Base-by-base conservation (phyloP, 768 basidiomycete genomes). In the Lactifluus piperatus region DNA sequence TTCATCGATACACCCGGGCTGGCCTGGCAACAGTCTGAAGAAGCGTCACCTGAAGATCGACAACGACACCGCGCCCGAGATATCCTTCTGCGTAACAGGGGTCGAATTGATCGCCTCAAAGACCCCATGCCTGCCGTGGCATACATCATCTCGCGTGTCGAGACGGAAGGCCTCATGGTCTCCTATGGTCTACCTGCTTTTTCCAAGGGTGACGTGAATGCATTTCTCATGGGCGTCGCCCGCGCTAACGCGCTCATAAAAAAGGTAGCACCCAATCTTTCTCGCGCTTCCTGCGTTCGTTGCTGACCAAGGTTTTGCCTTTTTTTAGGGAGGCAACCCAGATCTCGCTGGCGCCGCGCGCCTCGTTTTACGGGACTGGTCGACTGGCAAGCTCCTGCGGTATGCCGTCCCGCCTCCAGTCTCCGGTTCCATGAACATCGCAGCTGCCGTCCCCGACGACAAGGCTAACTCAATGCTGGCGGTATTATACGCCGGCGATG, bases 1-100 rank as follows among this genome's bases (percentile, higher is more conserved):
- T 66, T 94, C 56, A 83, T 94, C 65, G 94, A 97, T 70, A 95
- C 91, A 0, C 94, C 94, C 32, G 94, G 94, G n/a, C 72, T 93
- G 64, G 76, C 81, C 51, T 85, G 82, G 78, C 69, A 71, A 74
- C 68, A 67, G 34, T 56, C 70, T 3, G 61, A 56, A 9, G 74
- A 75, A 20, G 71, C 74, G 16, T 68, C 74, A 22, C 72, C 69
- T 11, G 78, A 77, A 34, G 74, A 75, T 29, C 57, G 64, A 16
- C 75, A 75, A 30, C 68, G 51, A 56, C 51, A 52, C 5, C 77
- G 82, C 36, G 79, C 82, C 5, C 81, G 79, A 20, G 94, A 97
- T 67, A 81, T 93, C 54, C 71, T 95, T n/a, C 68, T 88, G 63
- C 79, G 92, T 49, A 85, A 81, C 68, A 79, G 85, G 63, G 94